phyloP scores from a whole-genome alignment of 495 filamentous ascomycete species.

The Rhypophila decipiens region DNA sequence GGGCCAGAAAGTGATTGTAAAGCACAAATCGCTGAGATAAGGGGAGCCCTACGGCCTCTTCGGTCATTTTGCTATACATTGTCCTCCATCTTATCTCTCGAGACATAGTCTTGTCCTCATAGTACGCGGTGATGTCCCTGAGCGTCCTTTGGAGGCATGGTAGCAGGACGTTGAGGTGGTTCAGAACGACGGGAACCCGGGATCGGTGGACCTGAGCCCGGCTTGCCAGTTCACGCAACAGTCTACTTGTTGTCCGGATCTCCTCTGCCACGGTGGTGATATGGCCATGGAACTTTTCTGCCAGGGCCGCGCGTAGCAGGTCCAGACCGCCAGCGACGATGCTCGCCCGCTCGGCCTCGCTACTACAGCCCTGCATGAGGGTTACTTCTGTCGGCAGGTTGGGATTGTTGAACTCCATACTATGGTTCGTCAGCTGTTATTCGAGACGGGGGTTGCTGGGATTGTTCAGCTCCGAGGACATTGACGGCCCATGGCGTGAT shows the following conservation, averaged over 20 bases:
- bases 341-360: slow-evolving; percentile 40
- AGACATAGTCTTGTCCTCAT: slow-evolving; percentile 41
- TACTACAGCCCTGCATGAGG: slow-evolving; percentile 39
- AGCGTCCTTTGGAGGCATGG: slow-evolving; percentile 44
- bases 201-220: slow-evolving; percentile 42
- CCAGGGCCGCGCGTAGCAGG: slow-evolving; percentile 30
- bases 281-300: slow-evolving; percentile 35
- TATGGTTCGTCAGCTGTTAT: not conserved
- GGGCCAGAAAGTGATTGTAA: slow-evolving; percentile 45
- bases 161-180: slow-evolving; percentile 47
- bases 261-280: slow-evolving; percentile 36
- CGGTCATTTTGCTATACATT: slow-evolving; percentile 48
- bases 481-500: slow-evolving; percentile 11
- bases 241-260: slow-evolving; percentile 32
- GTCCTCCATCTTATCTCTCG: slow-evolving; percentile 44
- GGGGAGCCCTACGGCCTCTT: slow-evolving; percentile 40
- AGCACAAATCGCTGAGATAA: slow-evolving; percentile 46
- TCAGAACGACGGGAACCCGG: slow-evolving; percentile 40
- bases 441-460: not conserved
- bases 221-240: slow-evolving; percentile 46
- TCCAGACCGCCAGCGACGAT: slow-evolving; percentile 34
- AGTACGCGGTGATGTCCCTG: slow-evolving; percentile 43
- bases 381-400: slow-evolving; percentile 20
- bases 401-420: slow-evolving; percentile 15
- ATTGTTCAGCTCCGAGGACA: slow-evolving; percentile 3